A percentile compares a stretch with the other conserved stretches of the same genome.
Conservation (phyloP, 2,329 filamentous ascomycete genomes). For the Phyllosticta citriasiana region DNA sequence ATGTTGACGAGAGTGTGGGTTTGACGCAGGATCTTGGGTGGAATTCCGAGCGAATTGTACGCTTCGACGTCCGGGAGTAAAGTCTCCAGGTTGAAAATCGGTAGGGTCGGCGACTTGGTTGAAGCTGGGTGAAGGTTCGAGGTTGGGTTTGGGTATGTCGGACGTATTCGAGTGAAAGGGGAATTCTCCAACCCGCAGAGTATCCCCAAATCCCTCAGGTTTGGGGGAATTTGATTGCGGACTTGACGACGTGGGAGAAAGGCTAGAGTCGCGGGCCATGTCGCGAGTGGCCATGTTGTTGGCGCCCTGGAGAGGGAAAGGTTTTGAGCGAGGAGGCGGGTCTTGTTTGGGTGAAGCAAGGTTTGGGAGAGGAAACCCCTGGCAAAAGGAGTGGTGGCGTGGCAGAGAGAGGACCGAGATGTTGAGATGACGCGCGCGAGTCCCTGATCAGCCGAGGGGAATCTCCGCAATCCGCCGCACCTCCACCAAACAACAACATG, state of each 20-base stretch:
- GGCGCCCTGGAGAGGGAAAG: no score
- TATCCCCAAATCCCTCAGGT: not conserved
- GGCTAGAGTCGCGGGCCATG: constrained; percentile 21
- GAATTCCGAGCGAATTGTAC: constrained; percentile 60
- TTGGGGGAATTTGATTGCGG: constrained; percentile 18
- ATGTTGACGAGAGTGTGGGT: constrained; percentile 48
- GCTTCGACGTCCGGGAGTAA: constrained; percentile 48
- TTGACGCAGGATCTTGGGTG: constrained; percentile 24
- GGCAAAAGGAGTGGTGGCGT: no score
- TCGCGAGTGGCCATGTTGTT: not conserved
- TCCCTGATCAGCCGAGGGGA: no score
- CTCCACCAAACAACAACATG: no score
- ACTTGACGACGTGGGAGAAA: constrained; percentile 19
- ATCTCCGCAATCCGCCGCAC: not conserved
- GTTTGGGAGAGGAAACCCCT: no score
- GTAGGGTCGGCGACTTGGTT: constrained; percentile 4
- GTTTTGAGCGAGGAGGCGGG: no score
- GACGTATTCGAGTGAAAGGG: constrained; percentile 4
- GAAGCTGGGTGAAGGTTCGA: constrained; percentile 10
- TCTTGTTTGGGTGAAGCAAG: no score
- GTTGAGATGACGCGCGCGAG: no score
- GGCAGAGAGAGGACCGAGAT: no score
- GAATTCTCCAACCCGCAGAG: not conserved
- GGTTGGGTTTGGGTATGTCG: not conserved
- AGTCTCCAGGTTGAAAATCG: constrained; percentile 13